Conservation (phyloP, 192 early-diverging fungal species). For the Coemansia erecta region DNA sequence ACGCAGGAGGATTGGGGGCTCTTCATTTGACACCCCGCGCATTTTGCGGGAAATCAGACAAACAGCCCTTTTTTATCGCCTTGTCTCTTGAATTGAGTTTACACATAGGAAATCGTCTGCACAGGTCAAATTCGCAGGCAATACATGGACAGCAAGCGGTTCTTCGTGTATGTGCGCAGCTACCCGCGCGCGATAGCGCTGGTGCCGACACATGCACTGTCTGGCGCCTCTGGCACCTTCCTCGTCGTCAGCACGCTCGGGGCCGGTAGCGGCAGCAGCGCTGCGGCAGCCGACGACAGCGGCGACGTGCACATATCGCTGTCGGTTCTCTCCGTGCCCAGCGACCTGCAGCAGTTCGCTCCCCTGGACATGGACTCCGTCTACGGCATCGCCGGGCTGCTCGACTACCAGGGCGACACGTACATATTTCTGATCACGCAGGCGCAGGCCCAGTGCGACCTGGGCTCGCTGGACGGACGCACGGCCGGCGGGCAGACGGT, state of each 20-base stretch:
- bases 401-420: constrained; percentile 60
- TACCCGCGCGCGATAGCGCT: constrained; percentile 61
- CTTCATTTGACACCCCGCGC: too few species aligned
- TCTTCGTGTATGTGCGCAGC: constrained; percentile 53
- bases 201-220: constrained; percentile 58
- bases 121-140: too few species aligned
- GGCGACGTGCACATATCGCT: constrained; percentile 13
- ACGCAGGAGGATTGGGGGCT: too few species aligned
- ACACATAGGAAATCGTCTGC: too few species aligned
- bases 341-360: constrained; percentile 26
- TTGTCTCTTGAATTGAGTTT: too few species aligned
- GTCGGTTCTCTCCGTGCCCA: constrained; percentile 15
- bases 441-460: constrained; percentile 60
- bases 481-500: constrained; percentile 9
- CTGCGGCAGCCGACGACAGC: not conserved
- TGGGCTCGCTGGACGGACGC: constrained; percentile 60
- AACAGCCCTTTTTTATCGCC: too few species aligned
- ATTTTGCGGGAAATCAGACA: too few species aligned
- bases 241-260: constrained; percentile 12
- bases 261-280: constrained; percentile 1
- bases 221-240: constrained; percentile 19
- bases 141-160: constrained; percentile 45
- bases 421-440: constrained; percentile 69
- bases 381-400: constrained; percentile 46
- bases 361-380: constrained; percentile 46